Evolutionary conservation across 1,139 yeast genomes (phyloP), one percentile per base, ranked within the genome.

Genomic region (Magnusiomyces magnusii): DNA sequence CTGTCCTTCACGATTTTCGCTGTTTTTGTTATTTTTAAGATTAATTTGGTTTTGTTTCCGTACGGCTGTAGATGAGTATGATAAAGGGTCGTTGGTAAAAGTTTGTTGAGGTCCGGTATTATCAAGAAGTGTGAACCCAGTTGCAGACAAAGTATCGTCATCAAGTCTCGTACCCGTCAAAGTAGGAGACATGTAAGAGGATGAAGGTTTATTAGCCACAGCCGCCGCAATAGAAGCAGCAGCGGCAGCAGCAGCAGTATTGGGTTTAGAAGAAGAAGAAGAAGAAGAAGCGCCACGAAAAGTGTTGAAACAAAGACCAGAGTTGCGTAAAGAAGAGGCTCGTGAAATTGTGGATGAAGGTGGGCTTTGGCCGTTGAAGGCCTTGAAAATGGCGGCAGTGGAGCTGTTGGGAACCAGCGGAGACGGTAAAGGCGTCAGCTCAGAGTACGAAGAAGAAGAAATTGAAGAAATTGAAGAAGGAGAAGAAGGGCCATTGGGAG

Each of bases 351-450:
- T 59, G 17, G 66, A 49, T 19, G 64, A 58, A 17, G 66, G 64
- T 2, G 69, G 69, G 21, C 61, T 64, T 21, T 57, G 58, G 49
- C 67, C 69, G 42, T 64, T 64, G 55, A 63, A 67, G 19, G 67
- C 61, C 42, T 61, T 60, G 58, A 67, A 66, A 2, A 67, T 60
- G 2, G 60, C 66, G 36, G 58, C 57, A 19, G 57, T 58, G 34
- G 58, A 57, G 57, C 59, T 62, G 5, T 57, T 47, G 49, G 63
- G 63, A 2, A 69, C 63, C n/a, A 68, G 58, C 1, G 73, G 73
- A 17, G 73, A 70, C 1, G 73, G 73, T n/a, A 71, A 63, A 1
- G 71, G 68, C 1, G 68, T 63, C 23, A 71, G 61, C 44, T 68
- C 72, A 53, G 57, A 52, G 53, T 55, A 62, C 19, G 60, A 58